These are phyloP conservation scores for Xylaria sp. DNA, from an alignment of 2,329 filamentous ascomycete genomes.

Conservation along the genomic window DNA sequence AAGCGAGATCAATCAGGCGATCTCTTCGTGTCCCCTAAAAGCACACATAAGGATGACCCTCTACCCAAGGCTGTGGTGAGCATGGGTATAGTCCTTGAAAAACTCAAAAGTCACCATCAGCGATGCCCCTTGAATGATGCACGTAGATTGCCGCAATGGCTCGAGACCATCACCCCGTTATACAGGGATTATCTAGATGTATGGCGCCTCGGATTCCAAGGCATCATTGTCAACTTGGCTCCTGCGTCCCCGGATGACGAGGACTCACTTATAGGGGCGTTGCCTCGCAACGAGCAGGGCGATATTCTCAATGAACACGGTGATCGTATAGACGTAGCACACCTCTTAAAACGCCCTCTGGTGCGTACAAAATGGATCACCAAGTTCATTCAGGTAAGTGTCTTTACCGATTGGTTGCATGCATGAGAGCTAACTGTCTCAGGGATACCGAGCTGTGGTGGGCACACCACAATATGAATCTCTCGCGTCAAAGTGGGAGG, in stretches of 20 bases:
- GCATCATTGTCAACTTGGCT: slow-evolving; percentile 90
- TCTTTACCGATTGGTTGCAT: neutral
- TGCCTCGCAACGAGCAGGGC: slow-evolving; percentile 67
- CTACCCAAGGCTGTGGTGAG: slow-evolving; percentile 87
- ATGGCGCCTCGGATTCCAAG: slow-evolving; percentile 93
- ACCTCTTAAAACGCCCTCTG: slow-evolving; percentile 86
- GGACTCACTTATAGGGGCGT: slow-evolving; percentile 63
- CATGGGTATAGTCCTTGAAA: slow-evolving; percentile 91
- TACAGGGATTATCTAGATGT: slow-evolving; percentile 86
- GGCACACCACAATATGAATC: slow-evolving; percentile 60
- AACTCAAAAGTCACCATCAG: slow-evolving; percentile 79
- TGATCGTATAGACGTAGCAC: slow-evolving; percentile 91
- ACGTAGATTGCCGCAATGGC: slow-evolving; percentile 78
- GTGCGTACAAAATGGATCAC: slow-evolving; percentile 86
- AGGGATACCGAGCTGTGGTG: slow-evolving; percentile 64
- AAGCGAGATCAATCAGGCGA: slow-evolving; percentile 68
- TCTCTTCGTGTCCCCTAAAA: slow-evolving; percentile 66
- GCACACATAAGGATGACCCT: slow-evolving; percentile 59
- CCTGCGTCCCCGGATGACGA: slow-evolving; percentile 67
- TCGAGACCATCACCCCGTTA: slow-evolving; percentile 74
- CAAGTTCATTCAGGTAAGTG: slow-evolving; percentile 75
- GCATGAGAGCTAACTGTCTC: slow-evolving; percentile 46
- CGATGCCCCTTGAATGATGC: slow-evolving; percentile 77
- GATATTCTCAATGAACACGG: slow-evolving; percentile 76
- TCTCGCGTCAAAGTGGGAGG: slow-evolving; percentile 68